Conservation (phyloP, 208 protist genomes). For the Crithidia brevicula region DNA sequence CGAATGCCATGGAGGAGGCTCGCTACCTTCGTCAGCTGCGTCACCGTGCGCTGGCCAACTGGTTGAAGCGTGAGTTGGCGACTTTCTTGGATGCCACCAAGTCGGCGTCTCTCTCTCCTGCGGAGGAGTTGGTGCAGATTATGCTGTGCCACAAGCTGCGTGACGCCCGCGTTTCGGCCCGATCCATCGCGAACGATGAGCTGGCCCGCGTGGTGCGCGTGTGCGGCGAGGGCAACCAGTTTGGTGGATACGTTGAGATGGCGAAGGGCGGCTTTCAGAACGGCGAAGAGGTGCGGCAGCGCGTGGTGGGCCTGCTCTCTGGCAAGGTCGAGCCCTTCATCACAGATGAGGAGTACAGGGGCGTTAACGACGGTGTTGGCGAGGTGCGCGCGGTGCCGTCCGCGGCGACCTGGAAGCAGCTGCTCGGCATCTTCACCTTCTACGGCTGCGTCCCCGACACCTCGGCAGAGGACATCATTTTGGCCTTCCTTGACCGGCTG, state of each 20-base stretch:
- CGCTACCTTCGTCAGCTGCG: conserved; percentile 80
- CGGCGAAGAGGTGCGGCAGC: conserved; percentile 62
- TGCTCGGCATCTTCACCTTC: conserved; percentile 88
- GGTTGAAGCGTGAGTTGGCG: conserved; percentile 71
- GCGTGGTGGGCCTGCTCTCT: conserved; percentile 80
- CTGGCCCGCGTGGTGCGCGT: conserved; percentile 75
- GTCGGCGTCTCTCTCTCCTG: conserved; percentile 19
- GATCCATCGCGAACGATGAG: conserved; percentile 50
- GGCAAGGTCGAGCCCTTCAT: conserved; percentile 88
- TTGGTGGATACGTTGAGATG: conserved; percentile 79
- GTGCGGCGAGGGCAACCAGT: conserved; percentile 87
- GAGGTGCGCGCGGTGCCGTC: conserved; percentile 36
- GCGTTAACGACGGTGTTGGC: conserved; percentile 9
- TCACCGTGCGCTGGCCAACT: conserved; percentile 69
- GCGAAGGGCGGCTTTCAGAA: conserved; percentile 43
- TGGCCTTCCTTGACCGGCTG: conserved; percentile 70
- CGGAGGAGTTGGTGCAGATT: conserved; percentile 72
- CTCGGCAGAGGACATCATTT: conserved; percentile 78
- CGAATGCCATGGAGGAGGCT: conserved; percentile 71
- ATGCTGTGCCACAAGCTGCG: conserved; percentile 79
- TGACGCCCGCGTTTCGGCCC: conserved; percentile 58
- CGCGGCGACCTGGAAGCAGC: conserved; percentile 90
- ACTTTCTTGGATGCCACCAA: conserved; percentile 31
- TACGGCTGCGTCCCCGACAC: conserved; percentile 86
- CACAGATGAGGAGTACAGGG: conserved; percentile 56